Evolutionary conservation across 805 yeast genomes (phyloP).

Genomic region (Saccharomycopsis amapae): DNA sequence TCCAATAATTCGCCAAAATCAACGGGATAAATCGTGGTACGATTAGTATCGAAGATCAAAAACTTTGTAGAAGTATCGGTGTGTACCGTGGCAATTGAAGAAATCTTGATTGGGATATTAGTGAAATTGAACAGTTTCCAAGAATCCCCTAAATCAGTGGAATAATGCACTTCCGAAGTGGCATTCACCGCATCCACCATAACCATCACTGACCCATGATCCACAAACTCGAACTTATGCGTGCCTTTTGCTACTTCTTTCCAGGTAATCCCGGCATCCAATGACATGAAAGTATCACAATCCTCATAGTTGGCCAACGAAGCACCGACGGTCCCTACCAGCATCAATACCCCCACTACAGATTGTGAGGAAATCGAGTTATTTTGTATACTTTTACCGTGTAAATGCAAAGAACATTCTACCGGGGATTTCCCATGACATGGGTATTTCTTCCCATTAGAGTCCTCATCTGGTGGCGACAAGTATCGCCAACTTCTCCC

Average conservation of each 20-base stretch:
- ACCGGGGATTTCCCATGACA: constrained; percentile 48
- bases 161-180: constrained; percentile 55
- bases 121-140: constrained; percentile 67
- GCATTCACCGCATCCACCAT: constrained; percentile 52
- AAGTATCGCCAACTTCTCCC: constrained; percentile 80
- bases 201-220: constrained; percentile 84
- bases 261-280: constrained; percentile 90
- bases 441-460: constrained; percentile 45
- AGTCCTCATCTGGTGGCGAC: constrained; percentile 59
- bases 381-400: constrained; percentile 79
- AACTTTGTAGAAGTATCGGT: constrained; percentile 53
- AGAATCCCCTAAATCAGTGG: constrained; percentile 70
- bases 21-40: constrained; percentile 31
- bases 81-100: constrained; percentile 68
- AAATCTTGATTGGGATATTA: constrained; percentile 38
- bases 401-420: constrained; percentile 75
- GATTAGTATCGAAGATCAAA: constrained; percentile 32
- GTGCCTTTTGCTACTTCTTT: constrained; percentile 65
- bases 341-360: constrained; percentile 84
- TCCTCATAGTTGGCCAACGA: constrained; percentile 39
- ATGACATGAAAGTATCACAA: constrained; percentile 65
- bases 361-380: constrained; percentile 81
- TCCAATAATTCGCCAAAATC: constrained; percentile 47
- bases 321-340: constrained; percentile 83
- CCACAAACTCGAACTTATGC: constrained; percentile 92